Evolutionary conservation across 2,329 filamentous ascomycete genomes (phyloP), one percentile per base, ranked within the genome.

Genomic region (Pseudovirgaria hyperparasitica): DNA sequence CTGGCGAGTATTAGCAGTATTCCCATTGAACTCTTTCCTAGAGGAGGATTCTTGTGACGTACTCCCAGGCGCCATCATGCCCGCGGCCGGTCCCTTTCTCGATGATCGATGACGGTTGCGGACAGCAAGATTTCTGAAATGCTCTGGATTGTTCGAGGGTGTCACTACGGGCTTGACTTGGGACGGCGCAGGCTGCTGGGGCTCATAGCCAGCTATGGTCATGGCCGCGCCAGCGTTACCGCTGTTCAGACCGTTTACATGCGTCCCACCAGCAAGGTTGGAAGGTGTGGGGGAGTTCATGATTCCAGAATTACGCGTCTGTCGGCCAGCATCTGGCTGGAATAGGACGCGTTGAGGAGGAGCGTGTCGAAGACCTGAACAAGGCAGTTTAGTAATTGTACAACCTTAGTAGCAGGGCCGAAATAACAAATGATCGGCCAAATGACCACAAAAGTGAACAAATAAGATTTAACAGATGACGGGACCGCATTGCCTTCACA

Each of bases 341-440:
- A 87, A 92, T 27, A 90, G 75, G 27, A 86, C 74, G 36, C 82
- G 68, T 46, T 86, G 82, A 1, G 82, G 77, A 16, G 84, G 84
- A n/a, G 82, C 81, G 50, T 90, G 81, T 37, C 84, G 69, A 26
- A 86, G 60, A 19, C 74, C 77, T 35, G 37, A 8, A 19, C 19
- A 15, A 20, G 6, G 16, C 12, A 13, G 16, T 22, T 45, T 33
- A 75, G 39, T 26, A 28, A 16, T 28, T 4, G 15, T 14, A 60
- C 4, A n/a, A n/a, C n/a, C n/a, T n/a, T n/a, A n/a, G n/a, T n/a
- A n/a, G n/a, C n/a, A n/a, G n/a, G n/a, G n/a, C n/a, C n/a, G n/a
- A n/a, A n/a, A n/a, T n/a, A n/a, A n/a, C n/a, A n/a, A n/a, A n/a
- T n/a, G n/a, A n/a, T n/a, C n/a, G n/a, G n/a, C n/a, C n/a, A n/a